Percentiles rank a stretch among this genome's conserved stretches.
Conservation (phyloP, 2,329 filamentous ascomycete genomes). For the Arthrobotrys entomopaga region DNA sequence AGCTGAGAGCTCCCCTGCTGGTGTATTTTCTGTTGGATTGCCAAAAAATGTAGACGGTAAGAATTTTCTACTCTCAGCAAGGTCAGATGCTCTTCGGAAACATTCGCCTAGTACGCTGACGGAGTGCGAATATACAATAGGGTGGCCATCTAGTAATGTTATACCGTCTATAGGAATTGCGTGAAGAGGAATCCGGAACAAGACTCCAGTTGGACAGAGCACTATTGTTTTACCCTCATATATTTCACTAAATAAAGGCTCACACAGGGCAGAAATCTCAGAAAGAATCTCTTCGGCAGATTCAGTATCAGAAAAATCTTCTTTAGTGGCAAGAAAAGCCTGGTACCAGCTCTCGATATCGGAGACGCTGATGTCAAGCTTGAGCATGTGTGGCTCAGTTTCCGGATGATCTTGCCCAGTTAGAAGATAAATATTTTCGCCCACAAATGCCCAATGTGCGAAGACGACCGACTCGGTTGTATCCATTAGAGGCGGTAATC, state of each 20-base stretch:
- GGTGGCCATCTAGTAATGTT: neutral
- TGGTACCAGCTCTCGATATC: neutral
- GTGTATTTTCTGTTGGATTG: too few species aligned
- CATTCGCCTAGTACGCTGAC: constrained; percentile 1
- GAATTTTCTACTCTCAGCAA: neutral
- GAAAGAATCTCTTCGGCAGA: constrained; percentile 6
- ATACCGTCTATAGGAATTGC: constrained; percentile 4
- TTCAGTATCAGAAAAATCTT: constrained; percentile 1
- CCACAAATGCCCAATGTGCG: too few species aligned
- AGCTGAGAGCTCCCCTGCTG: too few species aligned
- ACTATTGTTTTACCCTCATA: neutral
- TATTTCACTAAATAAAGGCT: neutral
- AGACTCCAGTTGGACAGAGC: neutral
- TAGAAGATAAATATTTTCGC: too few species aligned
- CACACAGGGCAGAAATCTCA: constrained; percentile 4
- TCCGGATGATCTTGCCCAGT: neutral
- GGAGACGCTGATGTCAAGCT: constrained; percentile 7
- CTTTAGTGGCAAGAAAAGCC: neutral
- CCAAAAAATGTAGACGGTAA: too few species aligned
- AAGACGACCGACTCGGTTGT: too few species aligned
- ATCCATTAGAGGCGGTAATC: too few species aligned
- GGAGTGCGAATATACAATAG: constrained; percentile 3
- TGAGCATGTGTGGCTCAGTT: neutral
- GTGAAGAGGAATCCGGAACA: constrained; percentile 9
- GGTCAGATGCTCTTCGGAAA: neutral